phyloP scores from a whole-genome alignment of 108 stramenopile species.

The Skeletonema potamos region DNA sequence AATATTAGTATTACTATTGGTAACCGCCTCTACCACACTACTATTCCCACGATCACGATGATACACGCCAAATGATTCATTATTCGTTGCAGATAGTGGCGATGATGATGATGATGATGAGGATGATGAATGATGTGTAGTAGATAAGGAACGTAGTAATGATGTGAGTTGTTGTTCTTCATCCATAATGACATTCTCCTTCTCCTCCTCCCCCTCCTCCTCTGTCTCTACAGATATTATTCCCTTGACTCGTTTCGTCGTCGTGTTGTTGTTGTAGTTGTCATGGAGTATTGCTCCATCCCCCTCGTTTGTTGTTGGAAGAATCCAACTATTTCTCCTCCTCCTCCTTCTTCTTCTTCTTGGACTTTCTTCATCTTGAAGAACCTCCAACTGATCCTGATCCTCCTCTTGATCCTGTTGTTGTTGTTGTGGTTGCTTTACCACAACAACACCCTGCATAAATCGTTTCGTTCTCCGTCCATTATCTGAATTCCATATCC shows the following conservation, averaged over 20 bases:
- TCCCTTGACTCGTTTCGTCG: too few species aligned
- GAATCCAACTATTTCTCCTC: too few species aligned
- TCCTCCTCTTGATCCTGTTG: too few species aligned
- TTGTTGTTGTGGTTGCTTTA: not conserved
- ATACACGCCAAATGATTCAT: not conserved
- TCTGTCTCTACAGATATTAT: too few species aligned
- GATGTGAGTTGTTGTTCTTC: not conserved
- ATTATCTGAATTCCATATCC: constrained; percentile 38
- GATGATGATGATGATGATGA: too few species aligned
- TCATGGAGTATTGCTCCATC: too few species aligned
- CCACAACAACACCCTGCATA: not conserved
- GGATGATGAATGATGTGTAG: not conserved
- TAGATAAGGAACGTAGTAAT: not conserved
- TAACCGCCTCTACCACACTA: not conserved
- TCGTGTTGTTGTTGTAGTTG: too few species aligned
- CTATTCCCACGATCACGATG: not conserved
- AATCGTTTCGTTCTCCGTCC: constrained; percentile 14
- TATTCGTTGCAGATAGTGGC: not conserved
- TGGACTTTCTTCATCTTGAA: not conserved
- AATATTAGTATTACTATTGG: not conserved
- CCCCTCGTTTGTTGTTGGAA: too few species aligned
- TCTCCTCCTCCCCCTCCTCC: too few species aligned
- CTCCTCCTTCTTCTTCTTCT: too few species aligned
- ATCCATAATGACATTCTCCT: not conserved
- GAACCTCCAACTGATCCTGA: too few species aligned